phyloP scores from a whole-genome alignment of 441 rosid genomes.

The Erodium moschatum region DNA sequence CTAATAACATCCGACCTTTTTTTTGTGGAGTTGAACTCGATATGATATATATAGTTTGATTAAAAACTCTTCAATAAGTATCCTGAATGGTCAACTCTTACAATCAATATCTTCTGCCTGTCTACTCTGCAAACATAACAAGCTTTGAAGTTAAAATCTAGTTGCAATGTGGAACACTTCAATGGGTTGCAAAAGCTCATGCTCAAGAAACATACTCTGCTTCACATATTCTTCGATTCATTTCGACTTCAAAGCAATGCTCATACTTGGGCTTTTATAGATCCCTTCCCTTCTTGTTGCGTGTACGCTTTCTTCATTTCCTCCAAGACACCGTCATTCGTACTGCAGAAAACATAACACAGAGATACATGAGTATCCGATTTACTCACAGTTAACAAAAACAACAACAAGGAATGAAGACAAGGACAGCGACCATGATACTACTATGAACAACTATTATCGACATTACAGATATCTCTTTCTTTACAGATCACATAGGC shows the following conservation, averaged over 20 bases:
- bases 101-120: neutral
- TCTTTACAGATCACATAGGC: no score
- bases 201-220: neutral
- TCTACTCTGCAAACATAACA: neutral
- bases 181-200: neutral
- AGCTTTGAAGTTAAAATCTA: no score
- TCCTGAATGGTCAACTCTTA: neutral
- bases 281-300: neutral
- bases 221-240: neutral
- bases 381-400: no score
- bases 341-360: neutral
- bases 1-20: no score
- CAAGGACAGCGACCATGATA: neutral
- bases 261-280: neutral
- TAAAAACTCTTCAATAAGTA: no score
- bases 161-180: neutral
- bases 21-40: no score
- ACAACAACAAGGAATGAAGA: neutral
- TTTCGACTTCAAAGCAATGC: no score
- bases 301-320: neutral
- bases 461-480: no score
- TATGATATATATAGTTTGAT: no score
- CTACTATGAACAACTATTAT: neutral
- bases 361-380: neutral
- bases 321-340: neutral